Evolutionary conservation across 1,139 yeast genomes (phyloP), one percentile per base, ranked within the genome.

Genomic region (Pichia sp.): DNA sequence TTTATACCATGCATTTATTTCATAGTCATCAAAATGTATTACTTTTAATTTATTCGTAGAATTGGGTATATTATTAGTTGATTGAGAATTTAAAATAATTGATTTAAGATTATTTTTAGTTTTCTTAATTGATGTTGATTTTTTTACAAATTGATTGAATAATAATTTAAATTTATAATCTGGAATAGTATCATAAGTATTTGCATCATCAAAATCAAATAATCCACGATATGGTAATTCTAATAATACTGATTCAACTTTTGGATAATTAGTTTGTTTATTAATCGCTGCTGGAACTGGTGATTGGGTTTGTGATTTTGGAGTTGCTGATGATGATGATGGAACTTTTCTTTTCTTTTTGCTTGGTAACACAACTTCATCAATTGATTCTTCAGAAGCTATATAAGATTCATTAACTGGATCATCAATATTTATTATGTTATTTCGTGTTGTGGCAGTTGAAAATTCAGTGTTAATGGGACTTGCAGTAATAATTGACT

Each of bases 1-100:
- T 4, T 87, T 79, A 64, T 87, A 89, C 96, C 97, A 88, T 0
- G 97, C 87, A 53, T 83, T 84, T 31, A 90, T 86, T 62, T 83
- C 90, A 61, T 67, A 79, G 46, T 76, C 76, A 36, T 89, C 78
- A 55, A 90, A 81, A 56, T 81, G 85, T 30, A 90, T 83, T 44
- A 70, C 72, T 44, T 58, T 50, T 34, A 62, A 36, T 47, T 58
- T 61, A 40, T 52, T 47, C 1, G 56, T 55, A 9, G 57, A 55
- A 3, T 60, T 54, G 29, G 56, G 42, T 0, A 57, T 47, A 28
- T 52, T 30, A 25, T n/a, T n/a, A 26, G 18, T 56, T 3, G 57
- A 48, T 18, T 18, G 18, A 18, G 18, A 18, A 18, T 18, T 18
- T 18, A 18, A 18, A 18, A 18, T 18, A 18, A 18, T 18, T 18